Conservation (phyloP, 2,329 filamentous ascomycete species). For the Hypoxylon rubiginosum region DNA sequence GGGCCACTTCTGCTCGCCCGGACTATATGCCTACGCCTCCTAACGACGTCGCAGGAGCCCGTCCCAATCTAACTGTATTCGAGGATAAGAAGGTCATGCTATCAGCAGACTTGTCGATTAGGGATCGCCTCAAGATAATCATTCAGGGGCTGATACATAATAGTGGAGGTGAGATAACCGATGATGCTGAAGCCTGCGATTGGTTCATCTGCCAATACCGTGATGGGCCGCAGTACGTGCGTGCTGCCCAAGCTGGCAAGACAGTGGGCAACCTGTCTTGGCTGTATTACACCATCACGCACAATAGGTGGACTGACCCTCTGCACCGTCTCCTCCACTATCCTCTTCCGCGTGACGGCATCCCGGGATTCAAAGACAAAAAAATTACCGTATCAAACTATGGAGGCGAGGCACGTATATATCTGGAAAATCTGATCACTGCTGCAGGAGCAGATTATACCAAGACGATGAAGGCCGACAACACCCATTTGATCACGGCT, state of each 20-base stretch:
- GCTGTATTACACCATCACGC: constrained; percentile 92
- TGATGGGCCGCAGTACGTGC: constrained; percentile 81
- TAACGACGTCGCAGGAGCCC: constrained; percentile 52
- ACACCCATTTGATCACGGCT: constrained; percentile 95
- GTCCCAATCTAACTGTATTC: constrained; percentile 79
- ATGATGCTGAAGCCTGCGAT: constrained; percentile 76
- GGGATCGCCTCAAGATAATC: constrained; percentile 73
- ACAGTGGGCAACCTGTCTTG: constrained; percentile 93
- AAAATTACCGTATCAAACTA: constrained; percentile 96
- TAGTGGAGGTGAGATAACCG: constrained; percentile 78
- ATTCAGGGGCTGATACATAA: constrained; percentile 78
- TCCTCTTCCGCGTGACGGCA: constrained; percentile 80
- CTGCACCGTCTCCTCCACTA: constrained; percentile 89
- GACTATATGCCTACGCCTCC: constrained; percentile 61
- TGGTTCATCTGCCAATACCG: constrained; percentile 91
- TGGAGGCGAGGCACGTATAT: constrained; percentile 91
- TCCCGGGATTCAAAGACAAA: constrained; percentile 82
- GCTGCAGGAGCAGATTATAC: constrained; percentile 91
- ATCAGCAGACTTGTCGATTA: constrained; percentile 79
- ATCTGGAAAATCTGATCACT: constrained; percentile 90
- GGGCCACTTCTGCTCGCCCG: constrained; percentile 70
- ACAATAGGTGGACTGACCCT: constrained; percentile 90
- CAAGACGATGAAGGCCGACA: constrained; percentile 94
- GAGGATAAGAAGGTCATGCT: constrained; percentile 82
- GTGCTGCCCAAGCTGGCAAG: constrained; percentile 81